Percentiles rank a stretch among this genome's conserved stretches.
These are phyloP conservation scores for Suillus subalutaceus DNA, from an alignment of 768 basidiomycete genomes.

Conservation along the genomic window DNA sequence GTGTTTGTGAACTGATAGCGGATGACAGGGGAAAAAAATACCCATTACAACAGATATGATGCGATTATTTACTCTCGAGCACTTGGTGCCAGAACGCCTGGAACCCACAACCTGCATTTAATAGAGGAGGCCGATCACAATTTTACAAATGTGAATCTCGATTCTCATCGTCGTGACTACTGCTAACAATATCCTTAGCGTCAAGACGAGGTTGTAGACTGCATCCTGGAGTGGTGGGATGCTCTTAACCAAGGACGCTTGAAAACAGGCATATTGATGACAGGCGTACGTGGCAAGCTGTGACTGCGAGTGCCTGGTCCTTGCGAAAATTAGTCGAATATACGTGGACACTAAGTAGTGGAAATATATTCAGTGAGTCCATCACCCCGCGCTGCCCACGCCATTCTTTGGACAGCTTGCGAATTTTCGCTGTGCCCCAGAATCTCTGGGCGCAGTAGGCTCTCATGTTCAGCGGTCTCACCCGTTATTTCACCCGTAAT, in stretches of 20 bases:
- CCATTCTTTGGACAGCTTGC: neutral
- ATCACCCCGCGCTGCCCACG: neutral
- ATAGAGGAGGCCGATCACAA: conserved; percentile 83
- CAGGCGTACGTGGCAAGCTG: conserved; percentile 54
- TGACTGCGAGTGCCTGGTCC: conserved; percentile 25
- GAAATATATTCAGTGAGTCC: neutral
- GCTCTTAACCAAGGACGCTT: conserved; percentile 48
- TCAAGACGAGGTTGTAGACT: conserved; percentile 67
- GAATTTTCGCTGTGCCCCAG: neutral
- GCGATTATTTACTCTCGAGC: conserved; percentile 69
- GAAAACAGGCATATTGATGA: conserved; percentile 65
- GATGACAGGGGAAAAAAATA: neutral
- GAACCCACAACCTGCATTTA: conserved; percentile 71
- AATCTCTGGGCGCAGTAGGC: neutral
- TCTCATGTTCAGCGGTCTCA: neutral
- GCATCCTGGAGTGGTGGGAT: conserved; percentile 71
- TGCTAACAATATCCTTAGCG: conserved; percentile 36
- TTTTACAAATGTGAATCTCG: conserved; percentile 53
- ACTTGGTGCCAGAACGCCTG: conserved; percentile 57
- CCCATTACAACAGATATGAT: conserved; percentile 56
- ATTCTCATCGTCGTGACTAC: conserved; percentile 6
- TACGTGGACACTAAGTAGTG: neutral
- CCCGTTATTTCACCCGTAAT: neutral
- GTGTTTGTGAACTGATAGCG: conserved; percentile 28
- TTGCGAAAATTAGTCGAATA: neutral